These are phyloP conservation scores for Calocybe gambosa DNA, from an alignment of 1,284 basidiomycete species.

Conservation along the genomic window DNA sequence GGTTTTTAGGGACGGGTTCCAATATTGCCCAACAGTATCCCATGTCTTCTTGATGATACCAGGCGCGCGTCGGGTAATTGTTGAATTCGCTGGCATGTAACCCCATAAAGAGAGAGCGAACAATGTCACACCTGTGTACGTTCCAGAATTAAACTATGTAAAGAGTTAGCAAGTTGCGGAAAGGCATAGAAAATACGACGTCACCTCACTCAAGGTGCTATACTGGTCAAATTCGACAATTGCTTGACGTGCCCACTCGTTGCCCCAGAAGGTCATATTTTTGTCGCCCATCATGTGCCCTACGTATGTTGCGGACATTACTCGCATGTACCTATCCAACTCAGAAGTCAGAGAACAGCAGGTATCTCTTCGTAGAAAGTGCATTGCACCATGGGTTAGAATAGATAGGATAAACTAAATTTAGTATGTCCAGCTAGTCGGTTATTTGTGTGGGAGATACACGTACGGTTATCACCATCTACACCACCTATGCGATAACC, in stretches of 20 bases:
- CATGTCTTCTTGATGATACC: conserved; percentile 24
- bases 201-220: conserved; percentile 23
- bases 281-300: conserved; percentile 23
- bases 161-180: not conserved
- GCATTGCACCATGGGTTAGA: conserved; percentile 23
- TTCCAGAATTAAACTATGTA: conserved; percentile 24
- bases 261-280: conserved; percentile 26
- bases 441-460: not conserved
- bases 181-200: not conserved
- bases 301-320: conserved; percentile 26
- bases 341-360: too few relatives aligned
- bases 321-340: conserved; percentile 23
- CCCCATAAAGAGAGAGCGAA: conserved; percentile 26
- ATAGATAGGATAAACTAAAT: conserved; percentile 23
- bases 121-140: conserved; percentile 25
- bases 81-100: conserved; percentile 25
- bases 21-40: conserved; percentile 18
- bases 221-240: conserved; percentile 22
- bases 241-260: conserved; percentile 24
- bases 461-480: conserved; percentile 25
- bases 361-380: not conserved
- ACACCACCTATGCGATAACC: conserved; percentile 26
- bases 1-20: conserved; percentile 24
- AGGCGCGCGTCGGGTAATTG: conserved; percentile 18
- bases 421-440: not conserved